These are phyloP conservation scores for Plasmodium inui DNA, from an alignment of 169 alveolate genomes.

Conservation along the genomic window DNA sequence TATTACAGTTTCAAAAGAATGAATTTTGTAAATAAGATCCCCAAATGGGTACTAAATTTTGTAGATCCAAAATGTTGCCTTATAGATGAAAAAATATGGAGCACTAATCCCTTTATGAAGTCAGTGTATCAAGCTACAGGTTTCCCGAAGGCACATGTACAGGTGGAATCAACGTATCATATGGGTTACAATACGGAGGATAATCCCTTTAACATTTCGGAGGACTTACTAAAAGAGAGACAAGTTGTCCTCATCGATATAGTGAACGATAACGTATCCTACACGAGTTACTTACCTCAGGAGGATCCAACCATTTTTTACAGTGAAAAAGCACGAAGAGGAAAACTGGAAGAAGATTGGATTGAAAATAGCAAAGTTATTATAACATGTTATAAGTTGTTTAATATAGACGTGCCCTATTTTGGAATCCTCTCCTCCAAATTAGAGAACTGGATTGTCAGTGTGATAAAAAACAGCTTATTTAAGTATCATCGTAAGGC, in stretches of 20 bases:
- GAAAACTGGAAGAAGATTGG: slow-evolving; percentile 72
- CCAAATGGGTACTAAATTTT: slow-evolving; percentile 79
- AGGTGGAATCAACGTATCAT: slow-evolving; percentile 26
- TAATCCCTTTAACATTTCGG: slow-evolving; percentile 67
- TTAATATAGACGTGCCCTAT: slow-evolving; percentile 84
- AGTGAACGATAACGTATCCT: slow-evolving; percentile 73
- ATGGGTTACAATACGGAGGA: slow-evolving; percentile 36
- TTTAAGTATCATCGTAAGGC: slow-evolving; percentile 81
- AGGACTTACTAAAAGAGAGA: slow-evolving; percentile 51
- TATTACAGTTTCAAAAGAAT: slow-evolving; percentile 77
- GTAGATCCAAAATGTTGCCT: slow-evolving; percentile 76
- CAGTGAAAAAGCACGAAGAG: slow-evolving; percentile 73
- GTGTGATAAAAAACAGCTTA: slow-evolving; percentile 77
- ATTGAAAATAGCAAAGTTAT: slow-evolving; percentile 34
- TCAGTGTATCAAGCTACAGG: slow-evolving; percentile 66
- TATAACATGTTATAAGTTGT: slow-evolving; percentile 83
- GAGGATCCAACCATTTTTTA: slow-evolving; percentile 74
- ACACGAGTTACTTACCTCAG: slow-evolving; percentile 13
- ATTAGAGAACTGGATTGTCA: slow-evolving; percentile 82
- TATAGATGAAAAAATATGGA: slow-evolving; percentile 79
- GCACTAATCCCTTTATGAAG: slow-evolving; percentile 24
- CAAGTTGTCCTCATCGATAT: slow-evolving; percentile 74
- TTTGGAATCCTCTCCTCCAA: slow-evolving; percentile 85
- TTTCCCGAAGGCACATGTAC: slow-evolving; percentile 74
- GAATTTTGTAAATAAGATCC: slow-evolving; percentile 74